Conservation (phyloP, 2,329 filamentous ascomycete genomes). For the Fusarium keratoplasticum region DNA sequence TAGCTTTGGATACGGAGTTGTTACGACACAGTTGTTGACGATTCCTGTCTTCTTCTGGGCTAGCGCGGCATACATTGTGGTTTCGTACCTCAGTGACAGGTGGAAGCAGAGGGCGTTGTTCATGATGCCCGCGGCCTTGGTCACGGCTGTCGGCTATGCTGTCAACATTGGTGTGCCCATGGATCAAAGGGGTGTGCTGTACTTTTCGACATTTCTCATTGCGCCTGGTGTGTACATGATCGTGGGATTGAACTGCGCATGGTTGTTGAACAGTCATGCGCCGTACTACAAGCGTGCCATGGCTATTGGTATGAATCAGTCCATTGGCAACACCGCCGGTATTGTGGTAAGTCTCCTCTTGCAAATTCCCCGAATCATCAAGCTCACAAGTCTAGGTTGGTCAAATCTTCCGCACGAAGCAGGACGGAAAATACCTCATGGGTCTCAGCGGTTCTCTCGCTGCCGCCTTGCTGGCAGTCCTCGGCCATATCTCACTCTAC, state of each 20-base stretch:
- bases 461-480: background rate
- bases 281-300: background rate
- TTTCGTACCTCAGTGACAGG: background rate
- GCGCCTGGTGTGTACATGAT: background rate
- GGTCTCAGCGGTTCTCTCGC: background rate
- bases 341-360: background rate
- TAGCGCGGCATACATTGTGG: background rate
- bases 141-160: background rate
- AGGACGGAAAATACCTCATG: background rate
- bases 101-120: background rate
- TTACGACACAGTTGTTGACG: background rate
- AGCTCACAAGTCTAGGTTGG: background rate
- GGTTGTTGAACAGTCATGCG: background rate
- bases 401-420: background rate
- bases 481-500: background rate
- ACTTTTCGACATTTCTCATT: background rate
- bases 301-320: background rate
- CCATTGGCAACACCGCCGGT: background rate
- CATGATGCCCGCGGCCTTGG: background rate
- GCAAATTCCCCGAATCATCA: background rate
- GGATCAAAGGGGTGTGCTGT: background rate
- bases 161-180: background rate
- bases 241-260: background rate
- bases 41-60: background rate
- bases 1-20: conserved; percentile 2